Base-by-base conservation (phyloP, 2,329 filamentous ascomycete genomes). In the Metarhizium brunneum region DNA sequence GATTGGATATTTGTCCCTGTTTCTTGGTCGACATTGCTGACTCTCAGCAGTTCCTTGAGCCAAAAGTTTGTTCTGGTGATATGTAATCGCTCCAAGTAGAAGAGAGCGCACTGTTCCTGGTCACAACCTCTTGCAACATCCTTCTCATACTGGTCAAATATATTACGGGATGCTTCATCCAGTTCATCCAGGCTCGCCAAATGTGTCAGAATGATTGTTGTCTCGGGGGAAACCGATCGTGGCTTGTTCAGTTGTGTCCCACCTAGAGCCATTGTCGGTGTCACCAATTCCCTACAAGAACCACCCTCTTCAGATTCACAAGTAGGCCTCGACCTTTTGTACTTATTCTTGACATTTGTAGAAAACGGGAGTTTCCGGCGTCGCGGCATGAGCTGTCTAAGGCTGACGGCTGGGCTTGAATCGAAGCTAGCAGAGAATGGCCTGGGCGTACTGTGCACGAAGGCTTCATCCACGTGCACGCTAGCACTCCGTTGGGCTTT, bases 131-230 rank as follows among this genome's bases (percentile, higher is more conserved):
- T 35, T 0, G 56, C 49, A 8, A 69, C 32, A 45, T 72, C 69
- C n/a, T 59, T 59, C 45, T 65, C 58, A 48, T 68, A 72, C 52
- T 72, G 68, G 6, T 70, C 64, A 30, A 72, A 61, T 10, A 71
- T 42, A 3, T 32, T 58, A 1, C 59, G 60, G 3, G 69, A 66
- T 35, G 56, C 54, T 50, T 56, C 48, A 32, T 68, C 62, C n/a
- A 69, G 47, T 6, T 63, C 54, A 18, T 59, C 60, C 4, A 72
- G 53, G 4, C 59, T 57, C 8, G 53, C 48, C 10, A 57, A n/a
- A 11, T 69, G 62, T 11, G 65, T 57, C 2, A 71, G 45, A 2
- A 71, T 47, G 6, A 71, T 49, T 2, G 58, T 55, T 14, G 49
- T 50, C 5, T 57, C 56, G 1, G 57, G 50, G n/a, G 43, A 13